phyloP scores from a whole-genome alignment of 352 stramenopile genomes.

The Phytophthora pini region DNA sequence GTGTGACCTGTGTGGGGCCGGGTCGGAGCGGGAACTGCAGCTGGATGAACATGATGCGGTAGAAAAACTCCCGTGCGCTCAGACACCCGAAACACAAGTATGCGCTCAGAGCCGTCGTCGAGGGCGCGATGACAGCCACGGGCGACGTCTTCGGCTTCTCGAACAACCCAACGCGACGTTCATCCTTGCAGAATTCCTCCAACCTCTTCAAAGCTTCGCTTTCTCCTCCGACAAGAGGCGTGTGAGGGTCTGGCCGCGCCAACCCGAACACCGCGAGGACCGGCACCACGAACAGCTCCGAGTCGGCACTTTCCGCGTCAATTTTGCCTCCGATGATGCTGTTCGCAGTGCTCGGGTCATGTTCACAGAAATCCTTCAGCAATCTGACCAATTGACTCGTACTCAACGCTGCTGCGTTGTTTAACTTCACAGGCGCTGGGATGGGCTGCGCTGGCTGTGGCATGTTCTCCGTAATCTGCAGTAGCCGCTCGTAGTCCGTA shows the following conservation, averaged over 20 bases:
- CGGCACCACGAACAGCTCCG: constrained; percentile 49
- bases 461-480: constrained; percentile 63
- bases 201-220: constrained; percentile 54
- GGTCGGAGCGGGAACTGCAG: constrained; percentile 89
- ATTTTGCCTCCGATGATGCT: constrained; percentile 32
- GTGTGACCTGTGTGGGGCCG: constrained; percentile 83
- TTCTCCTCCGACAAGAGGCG: constrained; percentile 66
- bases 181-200: constrained; percentile 63
- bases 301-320: background rate
- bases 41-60: constrained; percentile 86
- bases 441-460: constrained; percentile 58
- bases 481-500: constrained; percentile 60
- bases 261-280: constrained; percentile 50
- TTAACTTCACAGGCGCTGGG: constrained; percentile 35
- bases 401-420: constrained; percentile 22
- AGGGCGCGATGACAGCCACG: constrained; percentile 78
- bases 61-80: constrained; percentile 77
- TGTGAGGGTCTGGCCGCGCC: constrained; percentile 37
- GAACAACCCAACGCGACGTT: constrained; percentile 90
- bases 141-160: constrained; percentile 96
- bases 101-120: constrained; percentile 94
- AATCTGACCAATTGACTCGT: constrained; percentile 39
- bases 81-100: constrained; percentile 94
- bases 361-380: constrained; percentile 36
- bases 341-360: constrained; percentile 11